Percentiles rank a stretch among this genome's conserved stretches.
Conservation (phyloP, 768 basidiomycete species). For the Suillus fuscotomentosus region DNA sequence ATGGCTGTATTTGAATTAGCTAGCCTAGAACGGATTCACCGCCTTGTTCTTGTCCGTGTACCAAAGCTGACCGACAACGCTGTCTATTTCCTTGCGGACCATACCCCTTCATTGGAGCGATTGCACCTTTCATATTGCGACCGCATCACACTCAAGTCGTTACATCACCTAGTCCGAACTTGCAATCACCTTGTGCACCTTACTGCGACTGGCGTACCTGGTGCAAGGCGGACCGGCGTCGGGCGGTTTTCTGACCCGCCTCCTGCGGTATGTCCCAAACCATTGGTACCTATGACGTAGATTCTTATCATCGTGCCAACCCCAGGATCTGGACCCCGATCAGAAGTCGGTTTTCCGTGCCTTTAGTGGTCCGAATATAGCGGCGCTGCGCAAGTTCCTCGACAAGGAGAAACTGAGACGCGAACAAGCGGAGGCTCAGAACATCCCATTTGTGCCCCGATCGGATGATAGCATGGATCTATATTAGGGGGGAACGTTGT, state of each 20-base stretch:
- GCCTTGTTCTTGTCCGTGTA: slow-evolving; percentile 79
- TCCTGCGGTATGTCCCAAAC: slow-evolving; percentile 49
- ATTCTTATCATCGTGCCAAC: not conserved
- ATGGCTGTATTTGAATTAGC: slow-evolving; percentile 82
- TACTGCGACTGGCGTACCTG: slow-evolving; percentile 75
- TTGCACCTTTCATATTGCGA: slow-evolving; percentile 88
- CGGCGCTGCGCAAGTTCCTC: slow-evolving; percentile 61
- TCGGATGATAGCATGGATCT: slow-evolving; percentile 65
- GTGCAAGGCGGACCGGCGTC: slow-evolving; percentile 67
- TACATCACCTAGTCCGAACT: slow-evolving; percentile 65
- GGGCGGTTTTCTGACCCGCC: slow-evolving; percentile 74
- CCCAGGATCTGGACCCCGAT: slow-evolving; percentile 61
- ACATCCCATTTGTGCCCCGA: slow-evolving; percentile 57
- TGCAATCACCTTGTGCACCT: slow-evolving; percentile 68
- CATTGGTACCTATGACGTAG: not conserved
- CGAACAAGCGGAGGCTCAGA: slow-evolving; percentile 55
- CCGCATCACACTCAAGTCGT: slow-evolving; percentile 70
- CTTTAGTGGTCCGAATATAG: slow-evolving; percentile 69
- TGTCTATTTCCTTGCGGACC: slow-evolving; percentile 74
- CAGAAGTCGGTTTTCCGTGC: slow-evolving; percentile 77
- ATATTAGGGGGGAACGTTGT: slow-evolving; percentile 37
- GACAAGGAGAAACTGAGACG: slow-evolving; percentile 65
- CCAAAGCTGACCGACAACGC: slow-evolving; percentile 83
- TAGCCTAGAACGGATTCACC: slow-evolving; percentile 62
- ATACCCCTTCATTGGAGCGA: slow-evolving; percentile 67